phyloP scores from a whole-genome alignment of 441 rosid genomes.

The Brassica balearica region DNA sequence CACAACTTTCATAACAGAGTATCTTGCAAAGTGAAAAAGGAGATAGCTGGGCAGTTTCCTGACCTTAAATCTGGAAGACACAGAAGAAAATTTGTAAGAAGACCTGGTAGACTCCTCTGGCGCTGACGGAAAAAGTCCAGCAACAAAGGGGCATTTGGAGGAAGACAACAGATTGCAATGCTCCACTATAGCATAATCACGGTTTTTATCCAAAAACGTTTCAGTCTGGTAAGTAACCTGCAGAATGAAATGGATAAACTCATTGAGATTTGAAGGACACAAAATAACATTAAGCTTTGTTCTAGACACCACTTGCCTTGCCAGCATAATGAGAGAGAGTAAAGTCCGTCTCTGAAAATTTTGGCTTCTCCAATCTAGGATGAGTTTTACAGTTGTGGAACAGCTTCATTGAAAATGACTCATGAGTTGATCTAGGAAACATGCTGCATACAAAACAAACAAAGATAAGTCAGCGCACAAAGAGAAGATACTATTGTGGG shows the following conservation, averaged over 20 bases:
- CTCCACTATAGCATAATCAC: background rate
- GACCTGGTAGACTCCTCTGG: background rate
- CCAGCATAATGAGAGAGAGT: slow-evolving; percentile 96
- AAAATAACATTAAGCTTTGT: background rate
- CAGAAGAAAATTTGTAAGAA: background rate
- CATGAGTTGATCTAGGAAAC: slow-evolving; percentile 95
- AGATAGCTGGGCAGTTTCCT: background rate
- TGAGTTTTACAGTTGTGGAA: slow-evolving; percentile 76
- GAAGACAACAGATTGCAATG: background rate
- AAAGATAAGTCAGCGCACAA: slow-evolving; percentile 51
- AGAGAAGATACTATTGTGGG: slow-evolving; percentile 21
- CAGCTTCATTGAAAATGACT: slow-evolving; percentile 82
- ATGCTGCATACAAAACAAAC: slow-evolving; percentile 72
- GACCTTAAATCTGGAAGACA: background rate
- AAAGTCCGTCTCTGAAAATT: slow-evolving; percentile 98
- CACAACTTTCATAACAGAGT: background rate
- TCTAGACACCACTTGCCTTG: slow-evolving; percentile 65
- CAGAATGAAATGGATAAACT: background rate
- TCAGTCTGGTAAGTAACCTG: background rate
- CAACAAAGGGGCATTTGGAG: background rate
- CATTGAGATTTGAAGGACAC: background rate
- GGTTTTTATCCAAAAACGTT: background rate
- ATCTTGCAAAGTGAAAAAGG: background rate
- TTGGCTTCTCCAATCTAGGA: slow-evolving; percentile 82
- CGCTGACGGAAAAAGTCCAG: background rate